These are phyloP conservation scores for Parastagonospora nodorum DNA, from an alignment of 2,329 filamentous ascomycete species.

Conservation along the genomic window DNA sequence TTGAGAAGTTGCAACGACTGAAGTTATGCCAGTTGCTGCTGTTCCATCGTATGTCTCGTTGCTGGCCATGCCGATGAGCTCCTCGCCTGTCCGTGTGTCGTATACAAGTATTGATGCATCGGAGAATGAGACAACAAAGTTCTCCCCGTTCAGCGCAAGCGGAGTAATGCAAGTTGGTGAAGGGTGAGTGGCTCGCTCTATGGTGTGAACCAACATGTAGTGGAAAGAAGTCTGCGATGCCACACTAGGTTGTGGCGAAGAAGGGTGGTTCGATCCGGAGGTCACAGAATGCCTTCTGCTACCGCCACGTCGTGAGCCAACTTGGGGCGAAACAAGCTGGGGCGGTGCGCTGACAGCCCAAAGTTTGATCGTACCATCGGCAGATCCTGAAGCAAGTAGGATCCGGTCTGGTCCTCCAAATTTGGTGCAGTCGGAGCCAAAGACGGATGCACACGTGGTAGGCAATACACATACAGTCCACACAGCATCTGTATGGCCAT, in stretches of 20 bases:
- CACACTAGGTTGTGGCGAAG: conserved; percentile 84
- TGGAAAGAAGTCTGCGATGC: conserved; percentile 86
- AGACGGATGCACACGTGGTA: conserved; percentile 77
- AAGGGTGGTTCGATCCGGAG: conserved; percentile 89
- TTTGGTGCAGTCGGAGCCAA: conserved; percentile 71
- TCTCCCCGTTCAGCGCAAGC: conserved; percentile 78
- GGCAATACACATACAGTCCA: conserved; percentile 95
- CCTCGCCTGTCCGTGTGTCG: conserved; percentile 89
- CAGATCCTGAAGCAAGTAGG: conserved; percentile 85
- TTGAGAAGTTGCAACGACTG: conserved; percentile 83
- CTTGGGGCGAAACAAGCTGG: conserved; percentile 79
- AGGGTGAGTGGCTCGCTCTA: conserved; percentile 69
- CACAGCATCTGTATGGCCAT: conserved; percentile 93
- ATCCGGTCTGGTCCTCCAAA: conserved; percentile 85
- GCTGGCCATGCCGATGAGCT: conserved; percentile 90
- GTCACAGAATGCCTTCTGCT: conserved; percentile 91
- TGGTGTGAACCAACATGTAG: conserved; percentile 85
- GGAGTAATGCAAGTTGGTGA: conserved; percentile 94
- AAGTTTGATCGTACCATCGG: conserved; percentile 88
- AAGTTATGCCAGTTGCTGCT: conserved; percentile 81
- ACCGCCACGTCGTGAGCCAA: conserved; percentile 72
- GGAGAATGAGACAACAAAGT: conserved; percentile 90
- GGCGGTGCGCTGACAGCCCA: conserved; percentile 95
- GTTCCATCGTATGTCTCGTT: conserved; percentile 92
- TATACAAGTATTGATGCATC: conserved; percentile 91